Evolutionary conservation across 352 stramenopile species (phyloP).

Genomic region (Peronospora destructor): DNA sequence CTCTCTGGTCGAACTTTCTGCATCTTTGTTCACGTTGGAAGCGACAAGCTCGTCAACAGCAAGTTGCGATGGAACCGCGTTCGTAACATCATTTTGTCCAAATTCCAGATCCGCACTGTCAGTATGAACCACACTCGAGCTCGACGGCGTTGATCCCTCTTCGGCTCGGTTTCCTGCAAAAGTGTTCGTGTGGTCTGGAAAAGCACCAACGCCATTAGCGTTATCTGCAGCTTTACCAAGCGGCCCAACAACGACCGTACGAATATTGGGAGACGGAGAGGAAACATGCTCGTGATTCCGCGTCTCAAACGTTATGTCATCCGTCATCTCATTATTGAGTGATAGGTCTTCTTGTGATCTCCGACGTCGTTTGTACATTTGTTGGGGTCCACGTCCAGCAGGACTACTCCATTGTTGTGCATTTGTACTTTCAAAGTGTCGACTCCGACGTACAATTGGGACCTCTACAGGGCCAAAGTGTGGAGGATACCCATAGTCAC

Average conservation of each 20-base stretch:
- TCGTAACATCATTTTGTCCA: not conserved
- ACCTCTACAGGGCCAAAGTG: slow-evolving; percentile 16
- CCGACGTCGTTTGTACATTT: slow-evolving; percentile 25
- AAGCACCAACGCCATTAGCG: not conserved
- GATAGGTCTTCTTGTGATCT: slow-evolving; percentile 11
- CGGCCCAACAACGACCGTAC: slow-evolving; percentile 7
- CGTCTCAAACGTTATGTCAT: slow-evolving; percentile 5
- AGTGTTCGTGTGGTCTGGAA: not conserved
- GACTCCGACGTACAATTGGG: slow-evolving; percentile 18
- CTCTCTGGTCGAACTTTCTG: not conserved
- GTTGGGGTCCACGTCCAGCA: slow-evolving; percentile 8
- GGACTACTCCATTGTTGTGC: slow-evolving; percentile 19
- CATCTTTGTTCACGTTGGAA: not conserved
- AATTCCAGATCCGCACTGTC: slow-evolving; percentile 1
- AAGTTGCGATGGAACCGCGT: slow-evolving; percentile 1
- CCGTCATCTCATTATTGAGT: slow-evolving; percentile 7
- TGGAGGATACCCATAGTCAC: slow-evolving; percentile 18
- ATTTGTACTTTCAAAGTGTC: slow-evolving; percentile 22
- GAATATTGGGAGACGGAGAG: not conserved
- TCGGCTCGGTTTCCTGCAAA: slow-evolving; percentile 12
- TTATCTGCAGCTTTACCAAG: slow-evolving; percentile 15
- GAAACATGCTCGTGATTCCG: slow-evolving; percentile 5
- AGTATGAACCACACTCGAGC: slow-evolving; percentile 6
- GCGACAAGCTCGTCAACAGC: slow-evolving; percentile 1
- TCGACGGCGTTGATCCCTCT: slow-evolving; percentile 5